Evolutionary conservation across 2,329 filamentous ascomycete genomes (phyloP), one percentile per base, ranked within the genome.

Genomic region (Claviceps lovelessii): DNA sequence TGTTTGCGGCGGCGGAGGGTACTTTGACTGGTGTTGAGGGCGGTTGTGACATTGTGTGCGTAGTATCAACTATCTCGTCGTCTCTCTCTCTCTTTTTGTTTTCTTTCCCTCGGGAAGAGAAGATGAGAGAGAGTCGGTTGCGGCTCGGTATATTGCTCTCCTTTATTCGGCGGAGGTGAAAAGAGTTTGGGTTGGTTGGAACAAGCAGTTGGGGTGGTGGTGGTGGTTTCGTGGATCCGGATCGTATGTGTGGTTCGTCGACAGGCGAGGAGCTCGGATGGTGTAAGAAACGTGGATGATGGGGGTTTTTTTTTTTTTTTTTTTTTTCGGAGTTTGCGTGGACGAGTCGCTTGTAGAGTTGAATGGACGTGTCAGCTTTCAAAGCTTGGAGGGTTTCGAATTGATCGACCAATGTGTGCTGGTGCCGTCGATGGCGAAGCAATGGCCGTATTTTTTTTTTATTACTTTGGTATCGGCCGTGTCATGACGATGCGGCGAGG

Each of bases 11-110:
- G 37, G 77, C 76, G 7, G 76, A 68, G 15, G 81, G 78, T 51
- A 84, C 78, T 64, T 82, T 82, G 61, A 81, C 78, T 5, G 80
- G 79, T 28, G 79, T 79, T 35, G 78, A 72, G 41, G 76, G 70
- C 53, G 63, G 53, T 62, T 73, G 73, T 58, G 74, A 73, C 73
- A 76, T 76, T 55, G 23, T 23, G 19, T 48, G 15, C 48, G 17
- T 19, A 23, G 28, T 35, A 17, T n/a, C 7, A 19, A n/a, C 8
- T 48, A 19, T n/a, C 23, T 23, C 23, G 29, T 33, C 29, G 28
- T n/a, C 3, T 48, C 15, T 39, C 31, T 48, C 15, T 39, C 15
- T 35, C 31, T 35, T 39, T 41, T 50, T 17, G 9, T 29, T 17
- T 29, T 37, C 10, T 37, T 46, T 15, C n/a, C 11, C 35, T 29